Evolutionary conservation across 768 basidiomycete genomes (phyloP).

Genomic region (Lanmaoa pseudosensibilis): DNA sequence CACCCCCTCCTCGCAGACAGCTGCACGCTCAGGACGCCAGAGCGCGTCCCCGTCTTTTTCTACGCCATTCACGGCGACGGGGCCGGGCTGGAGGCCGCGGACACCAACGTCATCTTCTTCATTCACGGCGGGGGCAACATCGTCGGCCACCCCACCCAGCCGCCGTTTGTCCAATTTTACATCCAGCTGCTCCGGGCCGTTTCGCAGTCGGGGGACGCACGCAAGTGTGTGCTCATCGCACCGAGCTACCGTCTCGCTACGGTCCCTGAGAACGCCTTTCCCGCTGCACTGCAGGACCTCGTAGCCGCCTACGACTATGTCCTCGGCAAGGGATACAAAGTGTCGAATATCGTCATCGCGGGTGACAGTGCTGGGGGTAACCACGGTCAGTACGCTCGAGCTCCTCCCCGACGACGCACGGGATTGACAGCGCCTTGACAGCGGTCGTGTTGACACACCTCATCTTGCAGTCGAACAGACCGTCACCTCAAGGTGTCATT

Average conservation of each 20-base stretch:
- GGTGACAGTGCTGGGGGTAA: constrained; percentile 31
- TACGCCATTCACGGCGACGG: constrained; percentile 3
- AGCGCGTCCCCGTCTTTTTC: constrained; percentile 24
- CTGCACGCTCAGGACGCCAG: constrained; percentile 11
- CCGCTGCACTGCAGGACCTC: constrained; percentile 8
- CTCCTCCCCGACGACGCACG: no score
- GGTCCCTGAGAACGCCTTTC: constrained; percentile 22
- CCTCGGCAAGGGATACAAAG: constrained; percentile 22
- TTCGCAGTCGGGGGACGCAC: not conserved
- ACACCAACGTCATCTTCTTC: constrained; percentile 23
- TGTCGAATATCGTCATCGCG: constrained; percentile 19
- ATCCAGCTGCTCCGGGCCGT: constrained; percentile 9
- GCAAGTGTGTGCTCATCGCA: constrained; percentile 15
- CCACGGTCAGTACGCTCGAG: constrained; percentile 15
- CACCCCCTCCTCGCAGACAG: not conserved
- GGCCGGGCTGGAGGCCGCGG: not conserved
- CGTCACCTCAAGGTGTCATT: constrained; percentile 54
- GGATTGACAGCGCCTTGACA: not conserved
- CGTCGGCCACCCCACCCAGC: constrained; percentile 16
- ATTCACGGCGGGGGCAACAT: constrained; percentile 26
- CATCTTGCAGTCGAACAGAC: constrained; percentile 51
- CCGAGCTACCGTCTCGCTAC: constrained; percentile 30
- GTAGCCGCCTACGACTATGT: constrained; percentile 28
- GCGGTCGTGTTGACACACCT: constrained; percentile 29
- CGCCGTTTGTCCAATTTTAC: constrained; percentile 5